Conservation (phyloP, 805 yeast genomes). For the Torulaspora delbrueckii region DNA sequence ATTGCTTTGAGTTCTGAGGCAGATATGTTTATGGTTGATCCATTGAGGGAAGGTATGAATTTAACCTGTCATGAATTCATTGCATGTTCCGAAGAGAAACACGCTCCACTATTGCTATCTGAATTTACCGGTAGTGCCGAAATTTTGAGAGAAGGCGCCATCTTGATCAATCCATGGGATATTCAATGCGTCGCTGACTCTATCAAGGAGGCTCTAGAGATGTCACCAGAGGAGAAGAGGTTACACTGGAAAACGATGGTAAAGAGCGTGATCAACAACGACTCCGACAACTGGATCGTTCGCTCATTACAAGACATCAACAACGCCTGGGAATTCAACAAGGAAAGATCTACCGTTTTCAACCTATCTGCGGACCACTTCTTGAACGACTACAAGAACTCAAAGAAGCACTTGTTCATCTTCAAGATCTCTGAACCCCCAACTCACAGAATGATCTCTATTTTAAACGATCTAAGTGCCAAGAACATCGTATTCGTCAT, state of each 20-base stretch:
- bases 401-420: conserved; percentile 42
- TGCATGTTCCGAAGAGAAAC: conserved; percentile 61
- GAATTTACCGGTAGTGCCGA: conserved; percentile 95
- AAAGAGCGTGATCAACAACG: conserved; percentile 57
- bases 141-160: conserved; percentile 63
- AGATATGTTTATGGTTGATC: conserved; percentile 78
- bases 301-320: conserved; percentile 51
- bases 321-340: conserved; percentile 47
- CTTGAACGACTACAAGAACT: conserved; percentile 26
- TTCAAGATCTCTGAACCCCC: conserved; percentile 51
- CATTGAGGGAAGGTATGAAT: conserved; percentile 95
- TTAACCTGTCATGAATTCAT: conserved; percentile 93
- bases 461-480: conserved; percentile 59
- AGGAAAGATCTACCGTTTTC: conserved; percentile 36
- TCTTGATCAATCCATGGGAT: conserved; percentile 91
- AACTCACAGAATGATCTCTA: conserved; percentile 52
- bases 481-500: conserved; percentile 66
- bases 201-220: conserved; percentile 58
- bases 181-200: conserved; percentile 57
- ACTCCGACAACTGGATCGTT: conserved; percentile 70
- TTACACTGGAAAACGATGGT: conserved; percentile 59
- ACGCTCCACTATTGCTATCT: conserved; percentile 78
- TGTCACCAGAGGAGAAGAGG: conserved; percentile 55
- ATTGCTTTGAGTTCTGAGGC: conserved; percentile 83
- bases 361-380: conserved; percentile 33